Base-by-base conservation (phyloP, 1,284 basidiomycete species). In the Cutaneotrichosporon sp. region DNA sequence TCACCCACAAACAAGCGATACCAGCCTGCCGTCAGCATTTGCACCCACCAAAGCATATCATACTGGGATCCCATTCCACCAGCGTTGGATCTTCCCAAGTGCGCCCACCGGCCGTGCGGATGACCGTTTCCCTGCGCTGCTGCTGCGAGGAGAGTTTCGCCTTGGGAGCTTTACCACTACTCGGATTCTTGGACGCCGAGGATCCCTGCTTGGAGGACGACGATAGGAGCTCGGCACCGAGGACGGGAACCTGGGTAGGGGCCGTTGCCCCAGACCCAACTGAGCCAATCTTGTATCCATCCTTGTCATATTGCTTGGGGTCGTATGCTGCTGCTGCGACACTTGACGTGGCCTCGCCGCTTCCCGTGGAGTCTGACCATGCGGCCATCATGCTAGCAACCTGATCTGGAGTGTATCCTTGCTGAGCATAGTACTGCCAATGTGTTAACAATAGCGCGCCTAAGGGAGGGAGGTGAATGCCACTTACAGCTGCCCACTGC, bases 1-100 rank as follows among this genome's bases (percentile, higher is more conserved):
- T 99, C 94, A 46, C 96, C 96, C 20, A 99, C 91, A 67, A 99
- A 99, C 42, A 99, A 78, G 26, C 96, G 84, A 78, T 96, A 98
- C 90, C 97, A 98, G 13, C 88, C 90, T 96, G 63, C 47, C 17
- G 10, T 12, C 26, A 30, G 34, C 15, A 18, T 22, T 34, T 48
- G 43, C 52, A 39, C 45, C 7, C 8, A 37, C 15, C 39, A 34
- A 37, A 51, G 30, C 12, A 23, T 14, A 7, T 81, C 88, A 71
- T 69, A 94, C 92, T 84, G 43, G 96, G 88, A 76, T 93, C 96
- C 96, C 96, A 99, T 60, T 98, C 96, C 15, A 98, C 76, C 49
- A 99, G 77, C 2, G 91, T 96, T 73, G 90, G 89, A 73, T 99
- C 96, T 74, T 99, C 96, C 92, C 94, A 99, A 14, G 90, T 84